phyloP scores from a whole-genome alignment of 352 stramenopile species.

The Phytophthora quininea region DNA sequence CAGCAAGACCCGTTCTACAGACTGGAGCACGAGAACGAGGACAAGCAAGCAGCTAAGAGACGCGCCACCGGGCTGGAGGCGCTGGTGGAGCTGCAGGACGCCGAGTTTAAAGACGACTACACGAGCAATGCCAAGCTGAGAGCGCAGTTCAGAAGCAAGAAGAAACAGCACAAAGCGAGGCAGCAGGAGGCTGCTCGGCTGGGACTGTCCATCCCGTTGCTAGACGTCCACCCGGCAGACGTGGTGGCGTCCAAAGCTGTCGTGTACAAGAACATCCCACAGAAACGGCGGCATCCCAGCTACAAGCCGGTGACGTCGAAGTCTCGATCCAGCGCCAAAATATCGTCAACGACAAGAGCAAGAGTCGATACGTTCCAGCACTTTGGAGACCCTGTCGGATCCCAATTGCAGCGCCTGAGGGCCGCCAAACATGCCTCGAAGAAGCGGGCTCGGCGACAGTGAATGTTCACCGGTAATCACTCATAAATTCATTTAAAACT shows the following conservation, averaged over 20 bases:
- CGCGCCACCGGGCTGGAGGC: conserved; percentile 52
- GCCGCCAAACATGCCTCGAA: conserved; percentile 23
- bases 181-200: conserved; percentile 45
- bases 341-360: conserved; percentile 8
- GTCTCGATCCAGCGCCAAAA: background rate
- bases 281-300: conserved; percentile 30
- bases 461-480: background rate
- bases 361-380: conserved; percentile 56
- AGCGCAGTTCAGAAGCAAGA: conserved; percentile 59
- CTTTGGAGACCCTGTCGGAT: conserved; percentile 64
- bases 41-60: conserved; percentile 57
- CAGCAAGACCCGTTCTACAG: conserved; percentile 72
- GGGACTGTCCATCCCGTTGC: conserved; percentile 62
- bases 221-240: conserved; percentile 65
- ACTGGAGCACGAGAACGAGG: conserved; percentile 81
- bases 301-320: conserved; percentile 6
- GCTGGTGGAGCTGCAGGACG: conserved; percentile 65
- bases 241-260: conserved; percentile 58
- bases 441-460: conserved; percentile 19
- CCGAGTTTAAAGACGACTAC: conserved; percentile 76
- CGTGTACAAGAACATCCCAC: conserved; percentile 59
- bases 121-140: conserved; percentile 63
- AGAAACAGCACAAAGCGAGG: conserved; percentile 53
- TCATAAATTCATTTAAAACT: too few species aligned
- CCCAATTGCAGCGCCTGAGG: conserved; percentile 61